Percentiles rank a stretch among this genome's conserved stretches.
Evolutionary conservation across 2,329 filamentous ascomycete genomes (phyloP).

Genomic region (Arthrocladium fulminans): DNA sequence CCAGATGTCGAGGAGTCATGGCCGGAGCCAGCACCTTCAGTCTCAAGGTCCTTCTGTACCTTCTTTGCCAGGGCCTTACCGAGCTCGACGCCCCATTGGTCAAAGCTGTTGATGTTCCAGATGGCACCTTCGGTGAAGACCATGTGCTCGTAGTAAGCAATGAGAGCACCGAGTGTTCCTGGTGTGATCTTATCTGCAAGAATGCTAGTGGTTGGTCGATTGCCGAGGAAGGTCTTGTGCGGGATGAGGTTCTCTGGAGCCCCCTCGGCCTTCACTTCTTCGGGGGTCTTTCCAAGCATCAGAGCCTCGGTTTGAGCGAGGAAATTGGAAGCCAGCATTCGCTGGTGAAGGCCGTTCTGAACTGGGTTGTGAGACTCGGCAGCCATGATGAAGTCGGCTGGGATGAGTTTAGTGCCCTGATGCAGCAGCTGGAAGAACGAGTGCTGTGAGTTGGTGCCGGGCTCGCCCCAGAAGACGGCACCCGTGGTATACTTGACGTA

Average conservation of each 20-base stretch:
- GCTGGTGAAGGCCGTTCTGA: constrained; percentile 86
- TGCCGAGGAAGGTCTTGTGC: constrained; percentile 99
- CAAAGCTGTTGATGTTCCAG: constrained; percentile 99
- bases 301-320: constrained; percentile 42
- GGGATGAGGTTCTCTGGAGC: constrained; percentile 56
- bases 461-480: constrained; percentile 92
- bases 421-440: constrained; percentile 99
- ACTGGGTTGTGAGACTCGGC: constrained; percentile 96
- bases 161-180: constrained; percentile 83
- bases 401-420: constrained; percentile 98
- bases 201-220: constrained; percentile 93
- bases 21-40: constrained; percentile 57
- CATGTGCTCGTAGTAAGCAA: constrained; percentile 97
- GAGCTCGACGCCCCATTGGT: constrained; percentile 98
- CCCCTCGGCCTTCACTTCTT: constrained; percentile 41
- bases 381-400: constrained; percentile 94
- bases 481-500: constrained; percentile 97
- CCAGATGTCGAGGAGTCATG: constrained; percentile 87
- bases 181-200: constrained; percentile 90
- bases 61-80: constrained; percentile 95
- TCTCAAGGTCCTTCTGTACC: constrained; percentile 75
- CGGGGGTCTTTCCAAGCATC: constrained; percentile 46
- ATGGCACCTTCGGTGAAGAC: constrained; percentile 96
- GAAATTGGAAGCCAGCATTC: constrained; percentile 45
- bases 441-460: constrained; percentile 97